Evolutionary conservation across 2,329 filamentous ascomycete species (phyloP), one percentile per base, ranked within the genome.

Genomic region (Colletotrichum scovillei): DNA sequence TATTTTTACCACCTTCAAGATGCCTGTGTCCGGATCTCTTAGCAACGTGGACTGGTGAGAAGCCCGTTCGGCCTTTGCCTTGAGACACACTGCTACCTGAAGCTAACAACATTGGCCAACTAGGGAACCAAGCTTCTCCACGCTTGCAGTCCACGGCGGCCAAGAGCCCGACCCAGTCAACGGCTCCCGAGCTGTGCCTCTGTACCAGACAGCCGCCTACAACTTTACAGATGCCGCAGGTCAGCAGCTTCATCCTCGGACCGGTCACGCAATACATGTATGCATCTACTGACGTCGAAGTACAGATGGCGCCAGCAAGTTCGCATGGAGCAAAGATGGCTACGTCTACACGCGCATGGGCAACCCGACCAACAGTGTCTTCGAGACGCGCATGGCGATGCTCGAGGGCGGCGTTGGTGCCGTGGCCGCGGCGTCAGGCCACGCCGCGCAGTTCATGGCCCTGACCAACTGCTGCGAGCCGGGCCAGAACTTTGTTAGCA

Each of bases 401-500:
- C 91, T 98, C 4, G 97, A 99, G 85, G 95, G 95, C 35, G 96
- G 97, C 79, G 91, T 94, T 24, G 95, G 93, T 12, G 95, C 95
- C 56, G 89, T 98, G 22, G 95, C 95, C 4, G 90, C 95, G 46
- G 88, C 95, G 0, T 97, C 95, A 0, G 95, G 95, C 69, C 95
- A 98, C 83, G 91, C 94, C 1, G 96, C 95, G 3, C 95, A 98
- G 81, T 98, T 98, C 87, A 95, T 98, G 88, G 88, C 95, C 66
- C 92, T 98, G 78, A 88, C 91, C 30, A 92, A 95, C 8, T 91
- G 98, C 22, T 94, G 94, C 5, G 91, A 94, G 73, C 89, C 92
- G 0, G 96, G 95, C 49, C 95, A 98, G 87, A 98, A 98, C 87
- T 97, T 98, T 77, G 90, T 98, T 59, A 93, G 94, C n/a, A 98